Evolutionary conservation across 78 protist genomes (phyloP).

Genomic region (Speleostelium caveatum): DNA sequence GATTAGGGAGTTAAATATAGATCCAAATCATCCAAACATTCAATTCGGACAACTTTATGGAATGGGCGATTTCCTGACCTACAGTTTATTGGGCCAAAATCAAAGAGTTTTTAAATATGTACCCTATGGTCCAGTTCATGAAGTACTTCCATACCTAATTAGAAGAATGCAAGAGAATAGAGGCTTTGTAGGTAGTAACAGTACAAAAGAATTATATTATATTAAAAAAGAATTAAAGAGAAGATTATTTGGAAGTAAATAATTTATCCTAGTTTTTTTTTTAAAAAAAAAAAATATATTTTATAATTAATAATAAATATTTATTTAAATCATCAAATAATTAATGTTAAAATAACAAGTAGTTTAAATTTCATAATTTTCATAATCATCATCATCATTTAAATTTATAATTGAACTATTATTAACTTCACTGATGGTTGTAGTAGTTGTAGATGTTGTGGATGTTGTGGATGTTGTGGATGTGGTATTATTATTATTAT

Average conservation of each 20-base stretch:
- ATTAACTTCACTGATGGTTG: not conserved
- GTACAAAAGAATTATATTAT: slow-evolving; percentile 41
- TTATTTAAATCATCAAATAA: too few relatives aligned
- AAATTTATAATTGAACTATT: not conserved
- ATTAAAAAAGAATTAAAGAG: slow-evolving; percentile 59
- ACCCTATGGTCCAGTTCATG: slow-evolving; percentile 80
- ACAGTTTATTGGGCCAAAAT: slow-evolving; percentile 23
- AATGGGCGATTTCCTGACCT: slow-evolving; percentile 74
- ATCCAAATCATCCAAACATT: slow-evolving; percentile 27
- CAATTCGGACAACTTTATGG: slow-evolving; percentile 85
- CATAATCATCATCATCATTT: too few relatives aligned
- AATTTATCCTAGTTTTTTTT: too few relatives aligned
- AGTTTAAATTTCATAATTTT: too few relatives aligned
- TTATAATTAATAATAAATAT: too few relatives aligned
- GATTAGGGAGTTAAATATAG: slow-evolving; percentile 22
- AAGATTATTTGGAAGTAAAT: slow-evolving; percentile 68
- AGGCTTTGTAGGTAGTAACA: slow-evolving; percentile 76
- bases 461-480: not conserved
- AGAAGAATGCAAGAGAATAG: slow-evolving; percentile 85
- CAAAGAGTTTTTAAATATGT: slow-evolving; percentile 80
- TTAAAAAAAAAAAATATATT: too few relatives aligned
- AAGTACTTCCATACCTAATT: slow-evolving; percentile 67
- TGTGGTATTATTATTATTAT: not conserved
- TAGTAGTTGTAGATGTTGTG: not conserved
- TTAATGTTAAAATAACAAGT: too few relatives aligned